Base-by-base conservation (phyloP, 345 rosid species). In the Jatropha curcas region DNA sequence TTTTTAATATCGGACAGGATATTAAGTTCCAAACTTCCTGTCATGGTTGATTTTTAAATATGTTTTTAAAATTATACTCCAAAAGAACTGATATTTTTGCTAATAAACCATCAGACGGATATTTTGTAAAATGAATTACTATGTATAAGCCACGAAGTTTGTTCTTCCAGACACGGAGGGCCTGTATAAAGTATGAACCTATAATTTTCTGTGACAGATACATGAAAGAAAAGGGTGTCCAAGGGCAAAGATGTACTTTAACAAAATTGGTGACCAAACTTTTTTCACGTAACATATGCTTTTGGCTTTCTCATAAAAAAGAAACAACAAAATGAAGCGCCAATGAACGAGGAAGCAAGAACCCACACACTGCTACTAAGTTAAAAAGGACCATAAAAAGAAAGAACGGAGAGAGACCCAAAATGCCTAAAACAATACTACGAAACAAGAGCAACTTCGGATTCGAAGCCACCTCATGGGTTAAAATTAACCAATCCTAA, bases 311-410 rank as follows among this genome's bases (percentile, higher is more conserved):
- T 48, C 53, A 2, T n/a, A 48, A 48, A n/a, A 17, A 48, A 17
- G 27, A 27, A 27, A 56, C 33, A 25, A 33, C 60, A 56, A 56
- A 56, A 7, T 13, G 4, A 28, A 58, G 17, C 17, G 62, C 37
- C 35, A 55, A 22, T 55, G 59, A 55, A 55, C 59, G 35, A 27
- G 62, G 62, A 58, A 27, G 62, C 34, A 58, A 58, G 7, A 58
- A 28, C 31, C 59, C 59, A 24, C 30, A 24, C 3, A 3, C 28
- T 7, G 4, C 19, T 48, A 17, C 53, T 17, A 48, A 48, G 14
- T 14, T 48, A 48, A 48, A 17, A 20, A 51, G 55, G 55, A 25
- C 28, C 59, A 24, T 51, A 16, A 1, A 7, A 41, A 13, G 45
- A 13, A 16, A 17, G 53, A 48, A 48, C 53, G 6, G 65, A 60